Evolutionary conservation across 371 early-diverging fungal species (phyloP).

Genomic region (Mucor indicus): DNA sequence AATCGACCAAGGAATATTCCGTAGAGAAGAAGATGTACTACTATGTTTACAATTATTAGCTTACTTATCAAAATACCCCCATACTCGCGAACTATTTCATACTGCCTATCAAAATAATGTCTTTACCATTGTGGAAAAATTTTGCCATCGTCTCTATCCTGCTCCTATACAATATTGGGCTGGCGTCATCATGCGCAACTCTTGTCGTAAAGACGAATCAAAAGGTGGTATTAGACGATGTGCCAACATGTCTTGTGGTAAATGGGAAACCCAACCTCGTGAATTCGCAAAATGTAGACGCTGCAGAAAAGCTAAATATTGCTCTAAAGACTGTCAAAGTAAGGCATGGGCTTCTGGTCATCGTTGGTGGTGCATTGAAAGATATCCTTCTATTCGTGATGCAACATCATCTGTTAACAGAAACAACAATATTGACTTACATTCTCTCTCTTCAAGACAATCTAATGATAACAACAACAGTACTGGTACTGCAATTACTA

Average conservation of each 20-base stretch:
- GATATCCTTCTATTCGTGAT: conserved; percentile 30
- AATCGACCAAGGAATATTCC: conserved; percentile 47
- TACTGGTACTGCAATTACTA: not conserved
- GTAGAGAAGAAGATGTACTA: conserved; percentile 82
- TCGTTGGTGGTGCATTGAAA: conserved; percentile 77
- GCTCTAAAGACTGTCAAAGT: conserved; percentile 71
- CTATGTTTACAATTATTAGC: conserved; percentile 82
- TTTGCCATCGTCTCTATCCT: conserved; percentile 64
- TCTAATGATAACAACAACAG: not conserved
- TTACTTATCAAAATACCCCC: conserved; percentile 82
- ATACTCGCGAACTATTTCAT: conserved; percentile 69
- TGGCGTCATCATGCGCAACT: conserved; percentile 77
- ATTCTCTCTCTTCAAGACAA: too few relatives aligned
- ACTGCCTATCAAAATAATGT: conserved; percentile 59
- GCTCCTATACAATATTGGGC: conserved; percentile 76
- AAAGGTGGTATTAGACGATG: conserved; percentile 70
- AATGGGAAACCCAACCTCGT: conserved; percentile 68
- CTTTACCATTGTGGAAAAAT: conserved; percentile 73
- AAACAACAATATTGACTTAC: too few relatives aligned
- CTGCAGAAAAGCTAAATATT: conserved; percentile 80
- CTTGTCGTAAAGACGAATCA: conserved; percentile 73
- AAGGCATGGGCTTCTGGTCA: conserved; percentile 78
- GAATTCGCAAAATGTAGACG: conserved; percentile 81
- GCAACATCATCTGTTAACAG: too few relatives aligned
- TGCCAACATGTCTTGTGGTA: conserved; percentile 69